These are phyloP conservation scores for Phytophthora sansomeana DNA, from an alignment of 352 stramenopile genomes.

Conservation along the genomic window DNA sequence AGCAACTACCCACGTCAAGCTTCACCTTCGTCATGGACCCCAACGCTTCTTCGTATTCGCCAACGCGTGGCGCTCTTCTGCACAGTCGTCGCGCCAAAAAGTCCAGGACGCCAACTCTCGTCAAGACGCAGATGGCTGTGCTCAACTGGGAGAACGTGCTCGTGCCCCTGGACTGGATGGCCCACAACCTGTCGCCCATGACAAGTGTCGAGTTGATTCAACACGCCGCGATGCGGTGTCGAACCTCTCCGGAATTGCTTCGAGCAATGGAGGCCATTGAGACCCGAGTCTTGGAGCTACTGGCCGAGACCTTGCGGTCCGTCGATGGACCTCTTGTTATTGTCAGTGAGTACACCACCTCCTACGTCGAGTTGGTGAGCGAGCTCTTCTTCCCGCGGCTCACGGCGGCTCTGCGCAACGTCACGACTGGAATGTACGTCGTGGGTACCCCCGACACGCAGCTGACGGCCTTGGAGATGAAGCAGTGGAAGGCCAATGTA, in stretches of 20 bases:
- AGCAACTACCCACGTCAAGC: not conserved
- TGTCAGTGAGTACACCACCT: conserved; percentile 45
- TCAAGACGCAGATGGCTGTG: conserved; percentile 37
- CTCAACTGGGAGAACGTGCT: conserved; percentile 71
- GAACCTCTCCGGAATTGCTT: conserved; percentile 22
- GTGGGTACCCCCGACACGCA: conserved; percentile 45
- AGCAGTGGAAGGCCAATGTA: conserved; percentile 55
- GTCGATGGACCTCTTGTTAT: conserved; percentile 51
- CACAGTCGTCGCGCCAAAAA: conserved; percentile 9
- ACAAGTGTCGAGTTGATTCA: conserved; percentile 34
- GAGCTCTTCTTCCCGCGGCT: conserved; percentile 60
- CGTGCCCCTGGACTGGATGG: conserved; percentile 50
- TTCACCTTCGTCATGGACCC: conserved; percentile 13
- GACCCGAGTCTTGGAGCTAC: conserved; percentile 41
- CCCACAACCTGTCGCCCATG: conserved; percentile 40
- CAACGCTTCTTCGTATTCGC: conserved; percentile 10
- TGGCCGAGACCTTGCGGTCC: conserved; percentile 32
- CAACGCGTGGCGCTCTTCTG: conserved; percentile 9
- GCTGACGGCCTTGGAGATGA: conserved; percentile 46
- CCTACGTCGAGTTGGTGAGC: conserved; percentile 53
- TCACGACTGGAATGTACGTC: conserved; percentile 50
- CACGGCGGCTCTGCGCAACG: conserved; percentile 35
- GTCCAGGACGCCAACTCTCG: not conserved
- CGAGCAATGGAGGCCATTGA: conserved; percentile 38
- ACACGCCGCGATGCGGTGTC: conserved; percentile 24